A percentile compares a stretch with the other conserved stretches of the same genome.
phyloP scores from a whole-genome alignment of 2,329 filamentous ascomycete genomes.

The Verticillium nonalfalfae region DNA sequence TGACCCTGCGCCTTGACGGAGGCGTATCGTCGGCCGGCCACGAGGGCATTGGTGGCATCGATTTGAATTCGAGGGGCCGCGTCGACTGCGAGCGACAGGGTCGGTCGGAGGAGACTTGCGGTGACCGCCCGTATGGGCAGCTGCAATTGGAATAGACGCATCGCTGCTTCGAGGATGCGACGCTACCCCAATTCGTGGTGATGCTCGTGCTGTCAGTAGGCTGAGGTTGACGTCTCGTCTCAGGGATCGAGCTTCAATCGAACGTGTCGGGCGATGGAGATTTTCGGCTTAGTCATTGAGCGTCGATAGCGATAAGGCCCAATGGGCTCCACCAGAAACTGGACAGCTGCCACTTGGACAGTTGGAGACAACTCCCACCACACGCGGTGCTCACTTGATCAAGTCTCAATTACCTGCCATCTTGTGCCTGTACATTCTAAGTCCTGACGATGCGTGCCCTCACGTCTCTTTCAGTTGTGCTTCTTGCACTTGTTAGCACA shows the following conservation, averaged over 20 bases:
- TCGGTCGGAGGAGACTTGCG: constrained; percentile 16
- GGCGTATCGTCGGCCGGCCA: constrained; percentile 47
- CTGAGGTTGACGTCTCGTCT: not conserved
- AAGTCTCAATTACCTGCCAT: not conserved
- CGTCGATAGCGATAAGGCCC: constrained; percentile 17
- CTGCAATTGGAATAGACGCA: constrained; percentile 41
- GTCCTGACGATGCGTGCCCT: constrained; percentile 24
- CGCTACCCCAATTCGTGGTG: constrained; percentile 4
- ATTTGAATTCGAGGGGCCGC: constrained; percentile 8
- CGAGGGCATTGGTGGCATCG: constrained; percentile 26
- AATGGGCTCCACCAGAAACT: not conserved
- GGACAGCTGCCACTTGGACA: not conserved
- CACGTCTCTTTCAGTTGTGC: constrained; percentile 24
- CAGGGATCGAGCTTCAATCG: not conserved
- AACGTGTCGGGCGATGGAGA: constrained; percentile 1
- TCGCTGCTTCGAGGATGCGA: constrained; percentile 16
- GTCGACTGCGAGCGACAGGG: constrained; percentile 14
- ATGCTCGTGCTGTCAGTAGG: not conserved
- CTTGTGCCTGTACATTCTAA: not conserved
- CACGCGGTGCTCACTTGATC: not conserved
- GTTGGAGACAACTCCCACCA: not conserved
- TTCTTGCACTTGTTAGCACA: constrained; percentile 55
- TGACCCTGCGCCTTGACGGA: constrained; percentile 60
- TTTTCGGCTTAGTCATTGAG: constrained; percentile 30
- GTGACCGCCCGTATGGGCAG: constrained; percentile 37